A percentile compares a stretch with the other conserved stretches of the same genome.
These are phyloP conservation scores for Arthrobotrys sinensis DNA, from an alignment of 2,329 filamentous ascomycete genomes.

Conservation along the genomic window DNA sequence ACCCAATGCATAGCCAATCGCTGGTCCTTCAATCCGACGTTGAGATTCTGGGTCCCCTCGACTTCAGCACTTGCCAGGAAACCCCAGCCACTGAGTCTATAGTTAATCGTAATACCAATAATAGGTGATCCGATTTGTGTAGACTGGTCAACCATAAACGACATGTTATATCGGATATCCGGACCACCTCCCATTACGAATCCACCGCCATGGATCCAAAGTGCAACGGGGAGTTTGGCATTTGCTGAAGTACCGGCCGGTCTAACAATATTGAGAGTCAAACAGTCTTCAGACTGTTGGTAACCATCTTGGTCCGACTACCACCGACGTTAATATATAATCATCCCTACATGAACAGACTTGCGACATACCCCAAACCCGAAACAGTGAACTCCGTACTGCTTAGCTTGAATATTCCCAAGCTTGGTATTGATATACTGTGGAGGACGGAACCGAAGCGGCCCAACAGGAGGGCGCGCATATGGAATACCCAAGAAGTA, in stretches of 20 bases:
- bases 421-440: slow-evolving; percentile 64
- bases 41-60: slow-evolving; percentile 70
- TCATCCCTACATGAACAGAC: slow-evolving; percentile 14
- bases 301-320: slow-evolving; percentile 60
- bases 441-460: slow-evolving; percentile 70
- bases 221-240: slow-evolving; percentile 64
- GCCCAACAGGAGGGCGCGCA: slow-evolving; percentile 72
- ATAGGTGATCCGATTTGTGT: slow-evolving; percentile 72
- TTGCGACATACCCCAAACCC: slow-evolving; percentile 65
- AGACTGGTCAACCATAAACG: slow-evolving; percentile 73
- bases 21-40: slow-evolving; percentile 78
- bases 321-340: slow-evolving; percentile 30
- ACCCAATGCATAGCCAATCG: slow-evolving; percentile 75
- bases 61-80: slow-evolving; percentile 71
- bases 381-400: slow-evolving; percentile 65
- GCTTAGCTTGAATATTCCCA: slow-evolving; percentile 63
- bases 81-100: slow-evolving; percentile 72
- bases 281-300: slow-evolving; percentile 64
- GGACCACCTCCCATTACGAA: slow-evolving; percentile 71
- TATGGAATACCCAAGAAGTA: slow-evolving; percentile 74
- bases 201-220: slow-evolving; percentile 70
- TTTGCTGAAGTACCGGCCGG: slow-evolving; percentile 53
- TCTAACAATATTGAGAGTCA: slow-evolving; percentile 66
- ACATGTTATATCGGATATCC: slow-evolving; percentile 76
- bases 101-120: slow-evolving; percentile 73